phyloP scores from a whole-genome alignment of 768 basidiomycete species.

The Panellus pusillus region DNA sequence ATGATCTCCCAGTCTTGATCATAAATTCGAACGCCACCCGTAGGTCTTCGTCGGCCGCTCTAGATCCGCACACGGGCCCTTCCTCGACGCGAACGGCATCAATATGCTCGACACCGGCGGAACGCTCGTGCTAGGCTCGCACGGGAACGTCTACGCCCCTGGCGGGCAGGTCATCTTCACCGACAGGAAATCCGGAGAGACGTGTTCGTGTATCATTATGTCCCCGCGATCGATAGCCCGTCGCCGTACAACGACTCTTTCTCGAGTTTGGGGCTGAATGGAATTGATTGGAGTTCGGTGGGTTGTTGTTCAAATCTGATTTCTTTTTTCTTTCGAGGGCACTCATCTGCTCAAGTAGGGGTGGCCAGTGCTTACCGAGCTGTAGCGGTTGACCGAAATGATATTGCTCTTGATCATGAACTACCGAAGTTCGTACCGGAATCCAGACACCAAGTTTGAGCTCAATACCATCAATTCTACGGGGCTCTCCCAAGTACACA shows the following conservation, averaged over 20 bases:
- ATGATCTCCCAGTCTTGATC: background rate
- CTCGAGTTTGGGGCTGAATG: conserved; percentile 17
- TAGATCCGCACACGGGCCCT: conserved; percentile 9
- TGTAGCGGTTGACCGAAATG: too few species aligned
- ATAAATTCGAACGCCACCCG: background rate
- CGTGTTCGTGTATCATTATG: conserved; percentile 18
- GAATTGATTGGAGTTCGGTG: conserved; percentile 18
- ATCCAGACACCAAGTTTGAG: conserved; percentile 2
- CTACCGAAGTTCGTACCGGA: too few species aligned
- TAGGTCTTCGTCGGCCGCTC: conserved; percentile 18
- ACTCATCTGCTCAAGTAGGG: too few species aligned
- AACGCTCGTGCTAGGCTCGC: conserved; percentile 14
- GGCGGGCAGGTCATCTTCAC: conserved; percentile 19
- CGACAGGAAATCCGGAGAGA: conserved; percentile 6
- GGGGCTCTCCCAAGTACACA: background rate
- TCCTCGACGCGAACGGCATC: conserved; percentile 12
- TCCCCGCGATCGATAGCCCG: conserved; percentile 12
- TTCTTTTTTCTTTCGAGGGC: background rate
- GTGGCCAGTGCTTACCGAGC: background rate
- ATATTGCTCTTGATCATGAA: too few species aligned
- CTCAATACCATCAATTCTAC: conserved; percentile 15
- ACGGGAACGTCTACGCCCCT: conserved; percentile 17
- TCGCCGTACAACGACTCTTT: conserved; percentile 12
- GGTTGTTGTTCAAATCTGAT: background rate
- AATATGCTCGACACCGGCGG: conserved; percentile 15